Evolutionary conservation across 768 basidiomycete genomes (phyloP).

Genomic region (Porpolomopsis calyptriformis): DNA sequence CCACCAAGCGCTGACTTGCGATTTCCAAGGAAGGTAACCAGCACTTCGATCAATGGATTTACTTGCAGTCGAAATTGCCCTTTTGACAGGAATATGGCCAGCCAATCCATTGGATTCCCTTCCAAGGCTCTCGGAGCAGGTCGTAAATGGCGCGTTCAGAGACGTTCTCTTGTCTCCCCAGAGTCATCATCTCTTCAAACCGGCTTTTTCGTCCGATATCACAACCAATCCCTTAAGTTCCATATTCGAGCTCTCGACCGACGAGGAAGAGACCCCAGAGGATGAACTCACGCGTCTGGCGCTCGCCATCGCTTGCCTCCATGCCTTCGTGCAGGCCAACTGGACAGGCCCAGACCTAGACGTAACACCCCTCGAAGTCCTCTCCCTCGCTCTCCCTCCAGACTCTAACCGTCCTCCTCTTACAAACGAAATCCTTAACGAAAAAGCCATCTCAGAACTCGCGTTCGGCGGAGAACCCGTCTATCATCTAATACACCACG

Average conservation of each 20-base stretch:
- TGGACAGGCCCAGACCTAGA: slow-evolving; percentile 91
- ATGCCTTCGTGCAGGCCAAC: slow-evolving; percentile 86
- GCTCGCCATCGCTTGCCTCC: slow-evolving; percentile 69
- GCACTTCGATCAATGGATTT: not conserved
- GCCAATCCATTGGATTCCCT: not conserved
- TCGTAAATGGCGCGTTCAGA: slow-evolving; percentile 50
- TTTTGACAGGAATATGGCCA: not conserved
- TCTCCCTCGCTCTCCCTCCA: slow-evolving; percentile 22
- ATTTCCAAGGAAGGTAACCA: no score
- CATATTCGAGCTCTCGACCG: slow-evolving; percentile 22
- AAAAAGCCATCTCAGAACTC: slow-evolving; percentile 61
- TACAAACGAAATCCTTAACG: slow-evolving; percentile 46
- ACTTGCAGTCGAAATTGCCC: not conserved
- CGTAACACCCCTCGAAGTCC: slow-evolving; percentile 37
- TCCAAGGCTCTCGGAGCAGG: slow-evolving; percentile 36
- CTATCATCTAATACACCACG: slow-evolving; percentile 72
- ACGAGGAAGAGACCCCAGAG: slow-evolving; percentile 24
- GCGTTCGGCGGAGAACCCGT: slow-evolving; percentile 87
- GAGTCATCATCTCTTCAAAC: slow-evolving; percentile 31
- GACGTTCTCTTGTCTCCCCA: slow-evolving; percentile 36
- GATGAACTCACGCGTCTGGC: slow-evolving; percentile 49
- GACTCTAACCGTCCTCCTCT: slow-evolving; percentile 15
- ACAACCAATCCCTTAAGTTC: slow-evolving; percentile 24
- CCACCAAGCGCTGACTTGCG: no score
- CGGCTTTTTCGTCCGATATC: slow-evolving; percentile 15